Evolutionary conservation across 2,329 filamentous ascomycete species (phyloP).

Genomic region (Neurospora crassa): DNA sequence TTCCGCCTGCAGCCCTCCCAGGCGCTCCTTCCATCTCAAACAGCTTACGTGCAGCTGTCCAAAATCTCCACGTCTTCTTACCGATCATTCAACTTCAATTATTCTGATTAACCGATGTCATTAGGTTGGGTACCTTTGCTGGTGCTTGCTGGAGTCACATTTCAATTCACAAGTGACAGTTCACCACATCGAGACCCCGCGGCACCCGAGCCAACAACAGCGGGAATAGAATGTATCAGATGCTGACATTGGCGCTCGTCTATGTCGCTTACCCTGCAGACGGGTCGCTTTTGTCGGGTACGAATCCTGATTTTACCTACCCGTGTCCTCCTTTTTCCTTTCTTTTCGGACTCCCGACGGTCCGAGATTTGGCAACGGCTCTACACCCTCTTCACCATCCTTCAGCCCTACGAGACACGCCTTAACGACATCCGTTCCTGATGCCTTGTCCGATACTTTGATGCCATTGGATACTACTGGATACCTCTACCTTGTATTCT

Average conservation of each 20-base stretch:
- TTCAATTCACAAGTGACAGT: background rate
- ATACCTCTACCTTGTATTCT: no score
- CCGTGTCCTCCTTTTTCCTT: background rate
- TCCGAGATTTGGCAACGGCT: background rate
- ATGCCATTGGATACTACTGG: background rate
- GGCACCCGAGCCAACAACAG: background rate
- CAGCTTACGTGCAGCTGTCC: background rate
- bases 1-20: slow-evolving; percentile 5
- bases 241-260: background rate
- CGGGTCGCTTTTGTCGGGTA: background rate
- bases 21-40: background rate
- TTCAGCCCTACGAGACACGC: slow-evolving; percentile 8
- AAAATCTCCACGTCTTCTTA: background rate
- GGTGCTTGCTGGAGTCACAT: background rate
- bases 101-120: background rate
- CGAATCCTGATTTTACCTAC: background rate
- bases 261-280: background rate
- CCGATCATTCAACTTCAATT: background rate
- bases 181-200: background rate
- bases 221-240: background rate
- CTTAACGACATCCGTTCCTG: background rate
- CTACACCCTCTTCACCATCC: background rate
- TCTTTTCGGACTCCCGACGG: background rate
- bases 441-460: background rate
- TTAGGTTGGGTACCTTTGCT: background rate